phyloP scores from a whole-genome alignment of 768 basidiomycete genomes.

The Mrakia frigida region DNA sequence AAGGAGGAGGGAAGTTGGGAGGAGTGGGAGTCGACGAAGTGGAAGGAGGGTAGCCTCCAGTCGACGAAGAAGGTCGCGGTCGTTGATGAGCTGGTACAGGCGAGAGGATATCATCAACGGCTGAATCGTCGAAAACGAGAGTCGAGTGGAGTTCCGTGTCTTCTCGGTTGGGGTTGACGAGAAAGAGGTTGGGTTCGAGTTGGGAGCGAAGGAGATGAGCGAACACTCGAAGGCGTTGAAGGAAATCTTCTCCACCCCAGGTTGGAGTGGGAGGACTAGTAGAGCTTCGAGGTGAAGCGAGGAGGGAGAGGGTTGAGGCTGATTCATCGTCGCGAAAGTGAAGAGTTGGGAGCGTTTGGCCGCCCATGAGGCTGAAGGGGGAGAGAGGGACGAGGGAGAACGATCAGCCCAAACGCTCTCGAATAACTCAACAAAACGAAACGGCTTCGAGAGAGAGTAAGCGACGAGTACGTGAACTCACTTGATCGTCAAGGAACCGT shows the following conservation, averaged over 20 bases:
- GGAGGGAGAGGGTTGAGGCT: conserved; percentile 51
- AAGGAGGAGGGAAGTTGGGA: conserved; percentile 41
- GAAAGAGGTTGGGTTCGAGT: conserved; percentile 76
- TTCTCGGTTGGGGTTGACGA: conserved; percentile 85
- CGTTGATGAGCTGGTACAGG: conserved; percentile 78
- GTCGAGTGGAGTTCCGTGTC: conserved; percentile 77
- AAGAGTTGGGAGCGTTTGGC: conserved; percentile 45
- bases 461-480: too few species aligned
- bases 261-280: conserved; percentile 46
- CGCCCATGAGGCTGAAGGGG: conserved; percentile 11
- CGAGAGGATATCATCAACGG: conserved; percentile 78
- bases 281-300: conserved; percentile 36
- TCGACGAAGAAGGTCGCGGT: conserved; percentile 54
- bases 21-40: conserved; percentile 59
- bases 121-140: conserved; percentile 73
- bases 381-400: too few species aligned
- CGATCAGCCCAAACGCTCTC: too few species aligned
- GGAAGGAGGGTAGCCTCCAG: conserved; percentile 36
- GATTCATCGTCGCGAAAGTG: conserved; percentile 98
- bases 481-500: conserved; percentile 28
- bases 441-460: too few species aligned
- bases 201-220: conserved; percentile 77
- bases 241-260: conserved; percentile 84
- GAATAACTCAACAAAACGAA: too few species aligned
- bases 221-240: conserved; percentile 68